Percentiles rank a stretch among this genome's conserved stretches.
phyloP scores from a whole-genome alignment of 768 basidiomycete species.

The Serendipita sp. region DNA sequence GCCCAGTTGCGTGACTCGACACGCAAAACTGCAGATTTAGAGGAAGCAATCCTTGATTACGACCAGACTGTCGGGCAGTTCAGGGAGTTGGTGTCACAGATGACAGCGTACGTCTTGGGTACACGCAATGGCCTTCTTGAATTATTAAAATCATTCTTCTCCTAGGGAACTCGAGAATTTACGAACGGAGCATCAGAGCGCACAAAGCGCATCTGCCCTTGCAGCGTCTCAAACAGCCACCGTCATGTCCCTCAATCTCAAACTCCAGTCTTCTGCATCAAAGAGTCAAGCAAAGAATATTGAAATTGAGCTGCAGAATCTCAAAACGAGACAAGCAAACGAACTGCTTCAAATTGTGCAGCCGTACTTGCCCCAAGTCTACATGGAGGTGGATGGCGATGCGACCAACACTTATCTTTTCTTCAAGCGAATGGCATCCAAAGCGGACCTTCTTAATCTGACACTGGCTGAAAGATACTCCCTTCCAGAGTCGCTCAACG shows the following conservation, averaged over 20 bases:
- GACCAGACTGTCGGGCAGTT: constrained; percentile 83
- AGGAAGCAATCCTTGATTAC: constrained; percentile 68
- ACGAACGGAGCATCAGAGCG: constrained; percentile 69
- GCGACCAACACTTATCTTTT: constrained; percentile 81
- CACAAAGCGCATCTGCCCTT: constrained; percentile 64
- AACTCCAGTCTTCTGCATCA: constrained; percentile 75
- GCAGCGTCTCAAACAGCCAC: constrained; percentile 81
- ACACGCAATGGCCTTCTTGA: background rate
- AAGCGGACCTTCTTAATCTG: constrained; percentile 71
- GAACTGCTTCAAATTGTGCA: constrained; percentile 69
- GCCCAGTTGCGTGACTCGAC: constrained; percentile 47
- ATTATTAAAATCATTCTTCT: background rate
- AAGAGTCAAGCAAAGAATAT: constrained; percentile 84
- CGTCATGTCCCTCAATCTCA: constrained; percentile 88
- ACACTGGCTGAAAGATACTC: constrained; percentile 70
- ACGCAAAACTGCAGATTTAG: constrained; percentile 47
- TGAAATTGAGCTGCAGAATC: constrained; percentile 71
- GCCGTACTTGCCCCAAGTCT: constrained; percentile 85
- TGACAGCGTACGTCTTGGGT: constrained; percentile 47
- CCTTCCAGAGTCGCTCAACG: constrained; percentile 71
- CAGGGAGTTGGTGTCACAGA: constrained; percentile 70
- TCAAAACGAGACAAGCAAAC: constrained; percentile 68
- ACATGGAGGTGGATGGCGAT: constrained; percentile 76
- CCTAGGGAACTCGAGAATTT: constrained; percentile 73
- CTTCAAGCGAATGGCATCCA: constrained; percentile 77